Evolutionary conservation across 345 rosid species (phyloP).

Genomic region (Garcia nutans): DNA sequence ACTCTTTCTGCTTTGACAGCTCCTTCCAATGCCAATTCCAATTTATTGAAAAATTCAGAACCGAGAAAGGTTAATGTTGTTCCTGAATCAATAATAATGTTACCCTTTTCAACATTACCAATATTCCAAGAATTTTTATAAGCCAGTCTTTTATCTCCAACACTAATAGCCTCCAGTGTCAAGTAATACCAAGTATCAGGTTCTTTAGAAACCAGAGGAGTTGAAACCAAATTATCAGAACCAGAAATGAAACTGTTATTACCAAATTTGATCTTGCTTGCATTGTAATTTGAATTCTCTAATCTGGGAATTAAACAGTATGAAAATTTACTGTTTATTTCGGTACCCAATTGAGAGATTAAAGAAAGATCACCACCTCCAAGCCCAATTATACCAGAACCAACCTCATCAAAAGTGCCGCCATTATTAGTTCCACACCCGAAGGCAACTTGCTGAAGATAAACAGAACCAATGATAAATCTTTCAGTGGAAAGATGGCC

Average conservation of each 20-base stretch:
- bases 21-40: constrained; percentile 34
- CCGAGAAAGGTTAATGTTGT: constrained; percentile 53
- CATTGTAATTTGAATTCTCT: constrained; percentile 6
- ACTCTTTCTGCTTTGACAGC: constrained; percentile 33
- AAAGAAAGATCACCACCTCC: constrained; percentile 59
- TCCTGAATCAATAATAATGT: constrained; percentile 59
- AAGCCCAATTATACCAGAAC: constrained; percentile 63
- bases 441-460: constrained; percentile 24
- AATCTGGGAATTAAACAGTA: constrained; percentile 52
- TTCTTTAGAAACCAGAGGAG: constrained; percentile 38
- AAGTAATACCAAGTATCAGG: constrained; percentile 46
- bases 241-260: constrained; percentile 21
- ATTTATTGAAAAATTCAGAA: constrained; percentile 29
- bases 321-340: constrained; percentile 45
- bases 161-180: constrained; percentile 54
- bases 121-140: constrained; percentile 19
- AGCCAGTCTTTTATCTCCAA: constrained; percentile 42
- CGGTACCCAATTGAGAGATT: constrained; percentile 39
- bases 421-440: constrained; percentile 57
- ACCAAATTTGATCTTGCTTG: constrained; percentile 55
- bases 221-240: constrained; percentile 19
- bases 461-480: constrained; percentile 27
- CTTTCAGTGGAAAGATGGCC: constrained; percentile 51
- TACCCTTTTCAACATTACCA: constrained; percentile 22
- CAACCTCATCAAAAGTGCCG: constrained; percentile 43